Evolutionary conservation across 306 rosid species (phyloP).

Genomic region (Begonia fuchsioides): DNA sequence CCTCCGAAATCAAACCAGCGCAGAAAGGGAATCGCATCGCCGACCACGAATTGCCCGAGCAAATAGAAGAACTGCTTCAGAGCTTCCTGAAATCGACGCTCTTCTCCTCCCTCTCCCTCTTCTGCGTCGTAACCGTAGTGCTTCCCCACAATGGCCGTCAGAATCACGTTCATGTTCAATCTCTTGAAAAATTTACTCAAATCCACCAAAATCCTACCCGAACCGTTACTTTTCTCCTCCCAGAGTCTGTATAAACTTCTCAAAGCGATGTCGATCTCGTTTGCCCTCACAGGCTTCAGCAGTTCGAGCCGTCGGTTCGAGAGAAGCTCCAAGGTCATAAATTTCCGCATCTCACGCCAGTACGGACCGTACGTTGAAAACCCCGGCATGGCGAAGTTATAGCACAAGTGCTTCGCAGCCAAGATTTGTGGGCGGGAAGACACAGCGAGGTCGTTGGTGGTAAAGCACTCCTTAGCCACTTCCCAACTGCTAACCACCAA

Average conservation of each 20-base stretch:
- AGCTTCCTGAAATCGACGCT: constrained; percentile 5
- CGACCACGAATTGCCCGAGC: constrained; percentile 13
- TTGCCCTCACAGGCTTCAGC: not conserved
- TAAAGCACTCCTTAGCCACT: constrained; percentile 1
- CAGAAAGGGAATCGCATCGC: constrained; percentile 28
- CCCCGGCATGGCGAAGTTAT: not conserved
- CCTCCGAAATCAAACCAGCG: constrained; percentile 45
- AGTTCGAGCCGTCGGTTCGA: too few relatives aligned
- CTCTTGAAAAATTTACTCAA: not conserved
- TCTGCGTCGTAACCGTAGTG: not conserved
- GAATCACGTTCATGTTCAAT: not conserved
- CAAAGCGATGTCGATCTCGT: not conserved
- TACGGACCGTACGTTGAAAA: not conserved
- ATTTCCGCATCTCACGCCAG: not conserved
- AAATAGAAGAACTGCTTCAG: constrained; percentile 14
- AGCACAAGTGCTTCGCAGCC: not conserved
- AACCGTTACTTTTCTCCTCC: not conserved
- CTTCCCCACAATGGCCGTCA: not conserved
- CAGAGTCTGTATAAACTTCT: not conserved
- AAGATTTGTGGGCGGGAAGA: not conserved
- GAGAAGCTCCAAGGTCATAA: not conserved
- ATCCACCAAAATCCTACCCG: not conserved
- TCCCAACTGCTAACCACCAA: constrained; percentile 4
- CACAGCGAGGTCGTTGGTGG: not conserved
- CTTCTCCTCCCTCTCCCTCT: not conserved